Evolutionary conservation across 495 filamentous ascomycete species (phyloP).

Genomic region (Daldinia caldariorum): DNA sequence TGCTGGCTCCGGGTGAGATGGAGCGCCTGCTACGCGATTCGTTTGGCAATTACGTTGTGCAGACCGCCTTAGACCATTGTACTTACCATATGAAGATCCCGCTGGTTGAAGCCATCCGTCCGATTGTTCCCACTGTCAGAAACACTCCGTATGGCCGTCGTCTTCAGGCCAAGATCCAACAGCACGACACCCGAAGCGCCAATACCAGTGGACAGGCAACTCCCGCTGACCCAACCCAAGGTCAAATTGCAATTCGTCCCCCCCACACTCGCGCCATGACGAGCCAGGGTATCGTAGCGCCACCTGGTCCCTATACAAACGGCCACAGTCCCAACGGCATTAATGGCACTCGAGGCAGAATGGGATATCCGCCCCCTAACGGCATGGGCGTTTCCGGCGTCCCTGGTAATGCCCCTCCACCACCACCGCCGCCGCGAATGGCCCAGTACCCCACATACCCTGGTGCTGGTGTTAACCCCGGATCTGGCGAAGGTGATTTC

Average conservation of each 20-base stretch:
- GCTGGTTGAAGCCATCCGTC: constrained; percentile 84
- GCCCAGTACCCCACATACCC: constrained; percentile 40
- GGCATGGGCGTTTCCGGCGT: constrained; percentile 41
- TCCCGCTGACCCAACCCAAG: constrained; percentile 53
- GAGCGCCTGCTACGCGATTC: constrained; percentile 88
- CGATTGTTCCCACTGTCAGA: constrained; percentile 81
- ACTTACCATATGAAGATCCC: constrained; percentile 73
- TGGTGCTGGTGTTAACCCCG: constrained; percentile 33
- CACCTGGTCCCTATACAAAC: constrained; percentile 40
- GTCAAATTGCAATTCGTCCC: constrained; percentile 53
- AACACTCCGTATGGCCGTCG: constrained; percentile 92
- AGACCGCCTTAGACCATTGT: constrained; percentile 91
- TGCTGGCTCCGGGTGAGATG: constrained; percentile 77
- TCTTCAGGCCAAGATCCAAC: constrained; percentile 82
- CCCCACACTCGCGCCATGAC: constrained; percentile 47
- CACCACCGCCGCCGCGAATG: constrained; percentile 42
- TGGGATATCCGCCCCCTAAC: constrained; percentile 44
- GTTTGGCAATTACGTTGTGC: constrained; percentile 96
- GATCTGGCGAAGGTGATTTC: constrained; percentile 42
- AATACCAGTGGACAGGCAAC: constrained; percentile 47
- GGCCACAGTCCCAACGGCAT: constrained; percentile 30
- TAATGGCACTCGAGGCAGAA: constrained; percentile 41
- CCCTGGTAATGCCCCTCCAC: constrained; percentile 32
- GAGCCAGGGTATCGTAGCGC: constrained; percentile 45
- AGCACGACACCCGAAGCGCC: constrained; percentile 52